A percentile compares a stretch with the other conserved stretches of the same genome.
These are phyloP conservation scores for Rhizopus sp. DNA, from an alignment of 371 early-diverging fungal species.

Conservation along the genomic window DNA sequence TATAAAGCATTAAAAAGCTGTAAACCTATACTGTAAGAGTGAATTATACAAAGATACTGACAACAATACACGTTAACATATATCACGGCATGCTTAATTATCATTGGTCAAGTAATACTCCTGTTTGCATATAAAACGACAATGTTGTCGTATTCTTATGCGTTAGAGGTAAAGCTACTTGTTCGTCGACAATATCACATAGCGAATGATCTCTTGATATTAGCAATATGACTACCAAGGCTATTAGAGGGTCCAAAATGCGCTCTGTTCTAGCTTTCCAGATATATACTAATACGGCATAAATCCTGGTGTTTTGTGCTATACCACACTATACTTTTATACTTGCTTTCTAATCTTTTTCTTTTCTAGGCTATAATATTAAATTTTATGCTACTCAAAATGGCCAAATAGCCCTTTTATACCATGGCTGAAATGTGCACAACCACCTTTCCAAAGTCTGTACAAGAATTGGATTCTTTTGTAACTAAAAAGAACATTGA, in stretches of 20 bases:
- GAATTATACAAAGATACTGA: background rate
- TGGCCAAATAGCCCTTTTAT: constrained; percentile 14
- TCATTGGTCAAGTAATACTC: no score
- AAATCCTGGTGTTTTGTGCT: constrained; percentile 13
- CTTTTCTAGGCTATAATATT: constrained; percentile 13
- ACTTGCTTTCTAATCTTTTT: constrained; percentile 12
- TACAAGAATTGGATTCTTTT: constrained; percentile 17
- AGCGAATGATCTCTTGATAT: no score
- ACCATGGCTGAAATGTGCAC: constrained; percentile 10
- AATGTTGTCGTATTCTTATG: no score
- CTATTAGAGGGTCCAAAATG: no score
- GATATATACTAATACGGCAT: no score
- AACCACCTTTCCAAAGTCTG: constrained; percentile 16
- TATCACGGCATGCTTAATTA: no score
- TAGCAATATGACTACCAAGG: no score
- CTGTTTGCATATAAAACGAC: no score
- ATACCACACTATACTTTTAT: constrained; percentile 4
- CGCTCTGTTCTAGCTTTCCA: no score
- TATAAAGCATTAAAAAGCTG: constrained; percentile 12
- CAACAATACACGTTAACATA: no score
- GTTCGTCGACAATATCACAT: no score
- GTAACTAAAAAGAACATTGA: constrained; percentile 15
- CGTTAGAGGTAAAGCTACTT: no score
- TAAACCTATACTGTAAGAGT: background rate
- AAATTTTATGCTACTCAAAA: constrained; percentile 17